Base-by-base conservation (phyloP, 805 yeast species). In the Barnettozyma vustinii region DNA sequence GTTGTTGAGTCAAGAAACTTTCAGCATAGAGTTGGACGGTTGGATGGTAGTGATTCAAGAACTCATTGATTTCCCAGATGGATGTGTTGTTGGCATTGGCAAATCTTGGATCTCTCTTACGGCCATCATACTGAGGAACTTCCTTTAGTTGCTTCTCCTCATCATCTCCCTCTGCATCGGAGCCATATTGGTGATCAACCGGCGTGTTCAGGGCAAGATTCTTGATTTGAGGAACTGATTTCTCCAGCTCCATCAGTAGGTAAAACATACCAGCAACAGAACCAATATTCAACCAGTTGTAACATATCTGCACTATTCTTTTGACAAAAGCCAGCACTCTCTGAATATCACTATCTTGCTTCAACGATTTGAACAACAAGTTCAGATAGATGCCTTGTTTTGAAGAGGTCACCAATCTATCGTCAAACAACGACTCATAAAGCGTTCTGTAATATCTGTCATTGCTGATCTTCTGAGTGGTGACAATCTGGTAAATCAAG, bases 331-430 rank as follows among this genome's bases (percentile, higher is more conserved):
- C 96, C 62, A 83, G 71, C 7, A 89, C 86, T 58, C 98, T 76
- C 15, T 77, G 73, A 21, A 66, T 64, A 43, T 75, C 72, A 8
- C 69, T 57, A 61, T 91, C 98, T 50, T 75, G 74, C 62, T 86
- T 87, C 67, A 94, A 71, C 0, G 97, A 80, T 64, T 87, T 89
- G 75, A 80, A 90, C 45, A 94, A 70, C 60, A 94, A 72, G 63
- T 92, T 91, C 70, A 94, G 73, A 65, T 90, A 94, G 51, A 94
- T 84, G 57, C 96, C 89, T 67, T 92, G 96, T 65, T 94, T 94
- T 1, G 98, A 87, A 0, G 97, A 86, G n/a, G 74, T 73, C 16
- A 84, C 79, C 52, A 94, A 73, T 62, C 98, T 79, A 35, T 86
- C 82, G 65, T 94, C 98, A 55, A 90, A 71, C 54, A 94, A 72